These are phyloP conservation scores for Wickerhamiella galacta DNA, from an alignment of 805 yeast genomes.

Conservation along the genomic window DNA sequence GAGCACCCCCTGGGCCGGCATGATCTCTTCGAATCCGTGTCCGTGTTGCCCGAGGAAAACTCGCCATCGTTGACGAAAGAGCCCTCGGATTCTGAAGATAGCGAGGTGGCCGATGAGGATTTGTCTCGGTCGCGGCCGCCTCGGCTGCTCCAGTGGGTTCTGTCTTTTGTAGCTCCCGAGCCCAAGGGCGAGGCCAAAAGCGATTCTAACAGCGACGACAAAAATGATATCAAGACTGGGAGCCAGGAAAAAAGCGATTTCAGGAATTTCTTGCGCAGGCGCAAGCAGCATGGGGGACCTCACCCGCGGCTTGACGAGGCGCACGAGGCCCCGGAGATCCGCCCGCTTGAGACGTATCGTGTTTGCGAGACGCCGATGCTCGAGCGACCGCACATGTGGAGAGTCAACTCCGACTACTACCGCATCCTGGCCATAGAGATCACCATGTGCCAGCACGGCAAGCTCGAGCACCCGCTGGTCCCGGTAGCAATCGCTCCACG, in stretches of 20 bases:
- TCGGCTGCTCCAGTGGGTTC: too few relatives aligned
- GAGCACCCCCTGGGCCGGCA: neutral
- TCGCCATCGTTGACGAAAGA: too few relatives aligned
- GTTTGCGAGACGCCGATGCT: constrained; percentile 18
- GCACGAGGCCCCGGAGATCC: too few relatives aligned
- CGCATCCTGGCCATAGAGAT: constrained; percentile 22
- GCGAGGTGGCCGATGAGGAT: constrained; percentile 17
- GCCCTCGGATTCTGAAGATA: constrained; percentile 13
- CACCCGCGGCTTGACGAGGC: too few relatives aligned
- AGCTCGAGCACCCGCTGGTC: constrained; percentile 10
- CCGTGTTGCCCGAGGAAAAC: too few relatives aligned
- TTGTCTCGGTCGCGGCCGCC: constrained; percentile 18
- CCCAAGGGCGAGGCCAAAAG: constrained; percentile 11
- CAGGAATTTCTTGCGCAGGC: too few relatives aligned
- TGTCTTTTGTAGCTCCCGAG: too few relatives aligned
- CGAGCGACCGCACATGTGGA: constrained; percentile 19
- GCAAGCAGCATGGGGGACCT: too few relatives aligned
- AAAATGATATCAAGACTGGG: constrained; percentile 2
- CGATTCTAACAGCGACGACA: constrained; percentile 6
- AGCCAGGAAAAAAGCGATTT: too few relatives aligned
- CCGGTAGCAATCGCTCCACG: constrained; percentile 3
- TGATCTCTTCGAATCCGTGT: too few relatives aligned
- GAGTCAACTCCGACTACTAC: constrained; percentile 21
- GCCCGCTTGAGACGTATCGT: constrained; percentile 19
- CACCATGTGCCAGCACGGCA: constrained; percentile 21